Conservation (phyloP, 106 monocot genomes). For the Acorus calamus region DNA sequence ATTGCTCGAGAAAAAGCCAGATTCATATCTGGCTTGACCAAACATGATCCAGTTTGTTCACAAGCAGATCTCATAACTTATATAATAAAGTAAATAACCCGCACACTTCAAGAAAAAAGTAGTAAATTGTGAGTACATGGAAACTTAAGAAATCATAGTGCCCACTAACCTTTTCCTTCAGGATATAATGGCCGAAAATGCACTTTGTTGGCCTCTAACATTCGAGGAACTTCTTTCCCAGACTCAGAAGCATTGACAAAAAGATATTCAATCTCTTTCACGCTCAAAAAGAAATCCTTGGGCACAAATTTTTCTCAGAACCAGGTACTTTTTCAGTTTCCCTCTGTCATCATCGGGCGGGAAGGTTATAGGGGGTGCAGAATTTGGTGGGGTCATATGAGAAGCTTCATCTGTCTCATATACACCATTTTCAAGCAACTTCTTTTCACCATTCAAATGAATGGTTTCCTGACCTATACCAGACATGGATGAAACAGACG, state of each 20-base stretch:
- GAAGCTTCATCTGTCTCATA: conserved; percentile 31
- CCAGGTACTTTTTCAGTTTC: conserved; percentile 21
- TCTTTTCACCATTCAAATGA: conserved; percentile 24
- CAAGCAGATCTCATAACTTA: no score
- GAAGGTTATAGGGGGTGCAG: conserved; percentile 10
- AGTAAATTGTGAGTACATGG: no score
- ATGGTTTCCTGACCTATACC: conserved; percentile 10
- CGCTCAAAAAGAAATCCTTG: conserved; percentile 44
- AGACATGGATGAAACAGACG: conserved; percentile 1
- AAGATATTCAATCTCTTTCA: conserved; percentile 78
- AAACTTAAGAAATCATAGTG: no score
- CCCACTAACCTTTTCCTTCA: conserved; percentile 42
- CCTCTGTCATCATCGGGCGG: conserved; percentile 32
- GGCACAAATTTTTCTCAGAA: conserved; percentile 20
- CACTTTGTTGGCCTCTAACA: conserved; percentile 83
- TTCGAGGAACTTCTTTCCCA: conserved; percentile 89
- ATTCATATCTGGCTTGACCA: no score
- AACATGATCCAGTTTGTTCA: no score
- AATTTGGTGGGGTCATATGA: conserved; percentile 16
- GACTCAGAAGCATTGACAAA: conserved; percentile 78
- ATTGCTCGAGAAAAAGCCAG: no score
- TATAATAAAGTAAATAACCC: no score
- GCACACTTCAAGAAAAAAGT: no score
- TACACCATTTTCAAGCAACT: conserved; percentile 5
- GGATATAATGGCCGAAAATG: conserved; percentile 42